Conservation (phyloP, 1,284 basidiomycete genomes). For the Waitea zeae region DNA sequence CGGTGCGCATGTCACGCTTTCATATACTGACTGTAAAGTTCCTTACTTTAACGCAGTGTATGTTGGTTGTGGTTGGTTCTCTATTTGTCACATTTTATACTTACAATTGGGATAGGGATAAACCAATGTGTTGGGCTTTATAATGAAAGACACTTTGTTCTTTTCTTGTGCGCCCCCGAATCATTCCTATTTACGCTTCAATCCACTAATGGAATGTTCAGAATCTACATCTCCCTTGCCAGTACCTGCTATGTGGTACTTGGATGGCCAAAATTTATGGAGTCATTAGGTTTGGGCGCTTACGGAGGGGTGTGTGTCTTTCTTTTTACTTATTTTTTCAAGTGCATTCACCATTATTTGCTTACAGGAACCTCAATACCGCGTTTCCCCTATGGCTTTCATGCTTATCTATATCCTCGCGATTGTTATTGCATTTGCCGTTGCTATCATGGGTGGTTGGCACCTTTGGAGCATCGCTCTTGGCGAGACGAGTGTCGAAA, state of each 20-base stretch:
- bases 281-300: constrained; percentile 46
- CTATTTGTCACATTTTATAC: no score
- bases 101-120: no score
- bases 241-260: constrained; percentile 37
- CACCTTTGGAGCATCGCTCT: constrained; percentile 60
- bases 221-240: constrained; percentile 42
- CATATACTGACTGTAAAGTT: no score
- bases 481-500: constrained; percentile 89
- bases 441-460: constrained; percentile 67
- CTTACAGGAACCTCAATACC: constrained; percentile 38
- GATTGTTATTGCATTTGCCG: constrained; percentile 59
- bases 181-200: no score
- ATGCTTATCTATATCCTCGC: constrained; percentile 68
- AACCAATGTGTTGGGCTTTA: constrained; percentile 93
- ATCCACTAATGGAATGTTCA: no score
- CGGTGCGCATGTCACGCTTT: no score
- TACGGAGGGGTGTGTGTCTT: no score
- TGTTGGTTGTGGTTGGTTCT: no score
- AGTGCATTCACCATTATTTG: not conserved
- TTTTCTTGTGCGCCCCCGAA: constrained; percentile 80
- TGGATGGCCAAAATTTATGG: constrained; percentile 39
- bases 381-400: constrained; percentile 53
- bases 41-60: no score
- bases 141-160: constrained; percentile 90
- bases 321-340: no score